Base-by-base conservation (phyloP, 176 grass and related monocot species). In the Thinopyrum elongatum region DNA sequence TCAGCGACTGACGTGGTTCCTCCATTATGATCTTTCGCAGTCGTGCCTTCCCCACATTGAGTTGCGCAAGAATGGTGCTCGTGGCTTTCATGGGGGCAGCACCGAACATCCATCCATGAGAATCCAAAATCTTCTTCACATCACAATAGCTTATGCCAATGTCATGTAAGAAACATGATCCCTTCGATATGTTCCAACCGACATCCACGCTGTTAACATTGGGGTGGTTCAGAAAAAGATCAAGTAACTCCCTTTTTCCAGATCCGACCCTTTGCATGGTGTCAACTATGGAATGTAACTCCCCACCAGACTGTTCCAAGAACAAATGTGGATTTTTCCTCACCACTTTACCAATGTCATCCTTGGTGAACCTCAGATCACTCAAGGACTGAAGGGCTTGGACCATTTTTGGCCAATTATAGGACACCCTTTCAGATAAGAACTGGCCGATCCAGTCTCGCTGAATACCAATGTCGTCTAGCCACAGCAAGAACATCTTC, bases 21-120 rank as follows among this genome's bases (percentile, higher is more conserved):
- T 93, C 85, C 78, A 75, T 88, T 86, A 93, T 76, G 14, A 93
- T 82, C 74, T 34, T 82, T 53, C 65, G 86, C 78, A 93, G 60
- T 21, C 88, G 91, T 36, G 6, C 72, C 74, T 61, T 90, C 2
- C 88, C 78, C 11, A 84, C 78, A 70, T 39, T 35, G 68, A 90
- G 85, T 71, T 80, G 29, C 38, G 82, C 80, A 71, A 85, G 55
- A 77, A 90, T 82, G 35, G 70, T 88, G 27, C 79, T 86, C 53
- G 88, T 65, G 22, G 27, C 82, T 79, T 90, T 88, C 80, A 93
- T 13, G 7, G 13, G 70, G 46, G 26, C 62, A 64, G 82, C 46
- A 85, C 74, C 91, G 55, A 93, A 59, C 39, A 88, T 17, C 62
- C 65, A 46, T 5, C 77, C 86, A 61, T 93, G 76, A 36, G 81